Evolutionary conservation across 192 early-diverging fungal species (phyloP).

Genomic region (Entomortierella beljakovae): DNA sequence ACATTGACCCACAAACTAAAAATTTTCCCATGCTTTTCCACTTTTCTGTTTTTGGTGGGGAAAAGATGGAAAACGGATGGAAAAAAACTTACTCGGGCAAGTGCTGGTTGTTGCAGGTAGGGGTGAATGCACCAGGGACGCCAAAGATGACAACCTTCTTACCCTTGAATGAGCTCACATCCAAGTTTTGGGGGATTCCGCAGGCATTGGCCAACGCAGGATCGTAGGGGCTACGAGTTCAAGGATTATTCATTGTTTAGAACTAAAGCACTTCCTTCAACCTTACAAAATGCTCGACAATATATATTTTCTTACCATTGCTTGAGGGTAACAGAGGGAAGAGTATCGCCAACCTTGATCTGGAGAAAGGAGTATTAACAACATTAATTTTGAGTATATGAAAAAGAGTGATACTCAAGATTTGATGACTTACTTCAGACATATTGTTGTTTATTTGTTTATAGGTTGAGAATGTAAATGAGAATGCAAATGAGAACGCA

Average conservation of each 20-base stretch:
- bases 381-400: no score
- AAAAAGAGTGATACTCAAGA: no score
- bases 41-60: background rate
- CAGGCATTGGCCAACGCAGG: constrained; percentile 37
- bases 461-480: no score
- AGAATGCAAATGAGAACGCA: no score
- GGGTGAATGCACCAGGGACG: constrained; percentile 77
- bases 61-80: background rate
- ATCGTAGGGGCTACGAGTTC: constrained; percentile 32
- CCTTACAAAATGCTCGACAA: background rate
- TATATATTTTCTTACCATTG: constrained; percentile 29
- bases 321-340: constrained; percentile 45
- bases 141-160: constrained; percentile 76
- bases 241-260: background rate
- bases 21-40: background rate
- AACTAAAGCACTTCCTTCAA: background rate
- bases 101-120: constrained; percentile 67
- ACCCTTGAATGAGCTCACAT: constrained; percentile 64
- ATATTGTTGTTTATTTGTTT: no score
- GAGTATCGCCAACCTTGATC: constrained; percentile 50
- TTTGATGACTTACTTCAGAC: no score
- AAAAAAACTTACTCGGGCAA: constrained; percentile 59
- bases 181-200: constrained; percentile 47
- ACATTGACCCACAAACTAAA: background rate
- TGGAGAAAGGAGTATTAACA: constrained; percentile 1